Base-by-base conservation (phyloP, 1,284 basidiomycete species). In the Trametes versicolor region DNA sequence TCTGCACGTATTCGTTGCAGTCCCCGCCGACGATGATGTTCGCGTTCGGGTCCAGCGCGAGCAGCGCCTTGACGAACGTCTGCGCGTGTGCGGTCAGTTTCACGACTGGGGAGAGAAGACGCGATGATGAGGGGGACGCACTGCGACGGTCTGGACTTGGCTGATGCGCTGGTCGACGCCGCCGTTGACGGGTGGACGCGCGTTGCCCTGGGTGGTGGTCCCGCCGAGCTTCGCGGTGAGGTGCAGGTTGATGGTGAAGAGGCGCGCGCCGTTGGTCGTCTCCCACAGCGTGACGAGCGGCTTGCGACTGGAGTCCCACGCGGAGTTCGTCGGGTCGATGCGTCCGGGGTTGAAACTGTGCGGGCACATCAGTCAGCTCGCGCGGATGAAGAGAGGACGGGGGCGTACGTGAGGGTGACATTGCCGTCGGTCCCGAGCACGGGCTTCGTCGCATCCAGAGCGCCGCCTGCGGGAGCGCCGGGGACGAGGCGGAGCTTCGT, bases 241-340 rank as follows among this genome's bases (percentile, higher is more conserved):
- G 71, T 90, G 88, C 27, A 88, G 73, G 70, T 89, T 87, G 73
- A 89, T 77, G 15, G 87, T 87, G 75, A 85, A 87, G 64, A 88
- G 79, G 8, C 80, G 77, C 19, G 76, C 58, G 17, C 85, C 85
- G 6, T 71, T 71, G 6, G 76, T 66, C 7, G 85, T 86, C 66
- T 81, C 72, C 85, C 86, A 89, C 39, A 80, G 79, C 6, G 86
- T 86, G 19, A 83, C 87, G 23, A 89, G 79, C 1, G 88, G 87
- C 72, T 90, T 89, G 57, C 87, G 81, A 34, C 85, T 85, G 29
- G 76, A 73, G 23, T 76, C 74, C 86, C 87, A 89, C 5, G 84
- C 85, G 21, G 73, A 62, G 71, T 86, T 86, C n/a, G 78, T 81
- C 9, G 88, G 88, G 62, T 88, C 87, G 64, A 90, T 85, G 37